A percentile compares a stretch with the other conserved stretches of the same genome.
Evolutionary conservation across 2,329 filamentous ascomycete genomes (phyloP).

Genomic region (Juglanconis sp.): DNA sequence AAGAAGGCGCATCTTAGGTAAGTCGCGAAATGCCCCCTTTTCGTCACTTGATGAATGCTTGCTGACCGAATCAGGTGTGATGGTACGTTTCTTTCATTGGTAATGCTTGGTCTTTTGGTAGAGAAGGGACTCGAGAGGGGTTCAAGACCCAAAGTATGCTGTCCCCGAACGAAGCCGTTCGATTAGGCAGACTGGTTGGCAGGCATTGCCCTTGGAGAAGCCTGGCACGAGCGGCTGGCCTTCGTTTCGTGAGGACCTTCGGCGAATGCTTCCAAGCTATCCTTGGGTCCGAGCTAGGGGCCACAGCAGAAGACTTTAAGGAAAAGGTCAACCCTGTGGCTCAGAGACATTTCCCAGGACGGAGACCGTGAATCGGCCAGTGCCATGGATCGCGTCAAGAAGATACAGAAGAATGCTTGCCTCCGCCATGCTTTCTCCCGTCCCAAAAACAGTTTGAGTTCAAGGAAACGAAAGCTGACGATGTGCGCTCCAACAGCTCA

Average conservation of each 20-base stretch:
- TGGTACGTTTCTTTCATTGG: conserved; percentile 47
- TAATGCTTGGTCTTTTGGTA: conserved; percentile 16
- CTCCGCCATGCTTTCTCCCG: neutral
- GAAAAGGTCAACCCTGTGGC: too few relatives aligned
- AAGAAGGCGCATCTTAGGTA: conserved; percentile 77
- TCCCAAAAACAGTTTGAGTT: neutral
- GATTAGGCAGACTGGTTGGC: neutral
- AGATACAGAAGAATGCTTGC: neutral
- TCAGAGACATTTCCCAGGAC: too few relatives aligned
- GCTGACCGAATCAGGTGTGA: conserved; percentile 53
- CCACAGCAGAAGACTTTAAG: too few relatives aligned
- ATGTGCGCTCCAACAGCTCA: conserved; percentile 51
- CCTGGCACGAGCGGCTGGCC: neutral
- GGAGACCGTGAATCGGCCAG: neutral
- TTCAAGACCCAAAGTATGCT: neutral
- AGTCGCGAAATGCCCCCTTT: conserved; percentile 23
- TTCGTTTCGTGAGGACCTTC: neutral
- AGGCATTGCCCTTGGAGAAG: neutral
- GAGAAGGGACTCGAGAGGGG: neutral
- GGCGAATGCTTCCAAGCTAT: neutral
- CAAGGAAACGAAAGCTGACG: neutral
- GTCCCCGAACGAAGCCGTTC: neutral
- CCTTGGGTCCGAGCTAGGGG: neutral
- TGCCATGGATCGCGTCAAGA: neutral
- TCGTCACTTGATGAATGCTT: neutral